Base-by-base conservation (phyloP, 2,329 filamentous ascomycete genomes). In the Ambrosiella beaveri region DNA sequence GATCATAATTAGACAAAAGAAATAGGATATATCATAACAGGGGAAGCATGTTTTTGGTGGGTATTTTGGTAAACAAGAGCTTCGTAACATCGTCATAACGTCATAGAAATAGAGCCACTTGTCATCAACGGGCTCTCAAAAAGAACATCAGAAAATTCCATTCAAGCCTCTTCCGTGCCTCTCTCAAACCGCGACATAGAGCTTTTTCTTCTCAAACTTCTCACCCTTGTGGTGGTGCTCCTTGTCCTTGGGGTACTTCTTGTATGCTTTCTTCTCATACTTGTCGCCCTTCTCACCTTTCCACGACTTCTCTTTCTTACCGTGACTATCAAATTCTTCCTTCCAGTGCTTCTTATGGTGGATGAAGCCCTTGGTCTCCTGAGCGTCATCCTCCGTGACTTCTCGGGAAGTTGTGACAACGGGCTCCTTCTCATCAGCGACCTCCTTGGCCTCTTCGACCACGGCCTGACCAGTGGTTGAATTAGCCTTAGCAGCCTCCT, bases 401-500 rank as follows among this genome's bases (percentile, higher is more conserved):
- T 41, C 47, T 3, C 17, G 2, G 8, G 47, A 13, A 4, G 15
- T 17, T 27, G 7, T 12, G 27, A 13, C 13, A 57, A 39, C 11
- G 7, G 15, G 45, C 41, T 50, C 44, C 9, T 47, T 15, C 13
- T 50, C 19, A 7, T 51, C 49, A 4, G 44, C 40, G 15, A 35
- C 27, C 15, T 38, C 8, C 35, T 12, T 41, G 37, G 38, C 36
- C 8, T 35, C 15, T 37, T 57, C 56, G 11, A 51, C 56, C 7
- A 57, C 27, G 47, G 47, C 19, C 47, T 51, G 47, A 51, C 19
- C 19, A 55, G n/a, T 44, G 44, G 53, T 55, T 11, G 44, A 40
- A 38, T 39, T 11, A 19, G 35, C n/a, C 12, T 44, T 38, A 6
- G 17, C 36, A 15, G 8, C 17, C 17, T 72, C 70, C 50, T 73